phyloP scores from a whole-genome alignment of 2,329 filamentous ascomycete species.

The Dichotomopilus funicola region DNA sequence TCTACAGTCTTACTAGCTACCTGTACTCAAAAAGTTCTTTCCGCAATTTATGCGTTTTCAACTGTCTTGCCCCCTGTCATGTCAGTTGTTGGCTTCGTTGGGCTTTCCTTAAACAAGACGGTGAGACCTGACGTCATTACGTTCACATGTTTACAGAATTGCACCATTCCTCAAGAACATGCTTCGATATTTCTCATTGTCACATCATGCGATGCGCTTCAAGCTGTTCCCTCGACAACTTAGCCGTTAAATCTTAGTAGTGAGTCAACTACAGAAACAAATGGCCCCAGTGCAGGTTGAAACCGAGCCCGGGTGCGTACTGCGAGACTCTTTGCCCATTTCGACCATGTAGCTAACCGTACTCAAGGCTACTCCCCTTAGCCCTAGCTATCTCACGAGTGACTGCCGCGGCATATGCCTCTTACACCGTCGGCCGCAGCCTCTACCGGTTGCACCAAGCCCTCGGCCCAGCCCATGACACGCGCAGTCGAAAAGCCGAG shows the following conservation, averaged over 20 bases:
- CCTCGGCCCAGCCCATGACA: constrained; percentile 32
- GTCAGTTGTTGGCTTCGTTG: too few relatives aligned
- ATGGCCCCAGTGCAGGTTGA: constrained; percentile 13
- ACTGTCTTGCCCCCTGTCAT: too few relatives aligned
- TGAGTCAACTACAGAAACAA: not conserved
- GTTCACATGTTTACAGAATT: too few relatives aligned
- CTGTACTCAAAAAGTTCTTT: too few relatives aligned
- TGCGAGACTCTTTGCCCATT: not conserved
- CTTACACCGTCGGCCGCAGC: constrained; percentile 28
- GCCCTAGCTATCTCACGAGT: constrained; percentile 27
- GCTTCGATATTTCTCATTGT: too few relatives aligned
- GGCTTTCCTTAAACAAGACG: too few relatives aligned
- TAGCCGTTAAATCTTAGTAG: not conserved
- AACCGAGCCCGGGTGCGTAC: constrained; percentile 3
- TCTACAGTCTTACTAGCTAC: too few relatives aligned
- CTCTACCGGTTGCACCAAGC: constrained; percentile 32
- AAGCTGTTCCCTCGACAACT: not conserved
- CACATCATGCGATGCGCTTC: too few relatives aligned
- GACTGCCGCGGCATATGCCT: constrained; percentile 28
- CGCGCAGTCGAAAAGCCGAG: constrained; percentile 29
- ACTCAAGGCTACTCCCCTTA: constrained; percentile 28
- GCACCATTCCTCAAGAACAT: too few relatives aligned
- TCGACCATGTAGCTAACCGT: not conserved
- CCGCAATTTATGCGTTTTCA: too few relatives aligned
- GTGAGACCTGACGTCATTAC: too few relatives aligned